These are phyloP conservation scores for Saccharomycopsis olivae DNA, from an alignment of 805 yeast genomes.

Conservation along the genomic window DNA sequence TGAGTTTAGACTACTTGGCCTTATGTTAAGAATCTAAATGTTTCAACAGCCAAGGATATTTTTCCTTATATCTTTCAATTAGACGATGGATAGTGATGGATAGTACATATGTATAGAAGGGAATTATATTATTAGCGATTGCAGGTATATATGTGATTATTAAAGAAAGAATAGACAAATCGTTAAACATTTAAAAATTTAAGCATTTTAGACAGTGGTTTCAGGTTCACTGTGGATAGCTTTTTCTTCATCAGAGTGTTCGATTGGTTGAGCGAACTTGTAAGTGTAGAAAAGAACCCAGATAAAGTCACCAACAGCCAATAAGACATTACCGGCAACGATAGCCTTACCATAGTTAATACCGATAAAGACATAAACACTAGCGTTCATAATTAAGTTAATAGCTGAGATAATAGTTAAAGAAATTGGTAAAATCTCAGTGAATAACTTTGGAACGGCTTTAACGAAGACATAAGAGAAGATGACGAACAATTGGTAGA, in stretches of 20 bases:
- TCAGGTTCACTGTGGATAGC: background rate
- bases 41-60: no score
- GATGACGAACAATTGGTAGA: constrained; percentile 1
- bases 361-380: background rate
- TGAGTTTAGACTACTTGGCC: no score
- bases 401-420: background rate
- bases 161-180: no score
- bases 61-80: no score
- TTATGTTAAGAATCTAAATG: no score
- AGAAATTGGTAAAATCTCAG: background rate
- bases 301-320: background rate
- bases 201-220: constrained; percentile 9
- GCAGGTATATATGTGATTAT: no score
- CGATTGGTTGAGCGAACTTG: background rate
- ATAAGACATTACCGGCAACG: background rate
- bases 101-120: no score
- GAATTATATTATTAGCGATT: no score
- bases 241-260: background rate
- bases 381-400: no score
- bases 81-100: no score
- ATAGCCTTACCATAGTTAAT: background rate
- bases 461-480: background rate
- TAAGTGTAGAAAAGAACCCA: background rate
- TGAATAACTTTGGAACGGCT: background rate
- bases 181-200: constrained; percentile 17